Evolutionary conservation across 495 filamentous ascomycete species (phyloP), one percentile per base, ranked within the genome.

Genomic region (Penicillium salamii): DNA sequence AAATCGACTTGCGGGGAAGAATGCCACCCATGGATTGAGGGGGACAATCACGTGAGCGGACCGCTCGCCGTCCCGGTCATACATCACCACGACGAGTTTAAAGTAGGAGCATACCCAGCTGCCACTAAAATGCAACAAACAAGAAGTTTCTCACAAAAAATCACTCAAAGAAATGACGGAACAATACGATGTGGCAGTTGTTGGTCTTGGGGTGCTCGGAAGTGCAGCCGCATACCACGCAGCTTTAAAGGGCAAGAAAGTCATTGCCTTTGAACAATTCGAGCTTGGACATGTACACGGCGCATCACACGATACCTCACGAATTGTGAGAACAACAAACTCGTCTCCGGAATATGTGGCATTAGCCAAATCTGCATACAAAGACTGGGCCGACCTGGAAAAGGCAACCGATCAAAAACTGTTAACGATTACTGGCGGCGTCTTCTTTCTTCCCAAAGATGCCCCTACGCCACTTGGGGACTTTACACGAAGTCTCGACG

Each of bases 381-480:
- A 46, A 15, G 50, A 57, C 45, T 57, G 54, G 54, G 54, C 54
- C 33, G 43, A 34, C 15, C 39, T 53, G 13, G 54, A 57, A 42
- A 48, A 46, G 15, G 44, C 46, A 7, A 44, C 49, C 26, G 45
- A 42, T 11, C 54, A 57, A 20, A 53, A 53, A 28, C 20, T 57
- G 17, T 34, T 57, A 15, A 53, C 49, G 3, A 53, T 52, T 15
- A 57, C 54, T 1, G 54, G 54, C 3, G 59, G 59, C 7, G 44
- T 62, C 34, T 46, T 63, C 1, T 65, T 65, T 33, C 42, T 65
- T 23, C 53, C 59, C 4, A 50, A 53, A 8, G 59, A 63, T 7
- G 35, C 53, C 15, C 46, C 54, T 2, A 40, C 36, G 12, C 53
- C 46, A 0, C 35, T 36, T 7, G 43, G 33, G 5, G 46, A 50